These are phyloP conservation scores for Leavenworthia alabamica DNA, from an alignment of 345 rosid species.

Conservation along the genomic window DNA sequence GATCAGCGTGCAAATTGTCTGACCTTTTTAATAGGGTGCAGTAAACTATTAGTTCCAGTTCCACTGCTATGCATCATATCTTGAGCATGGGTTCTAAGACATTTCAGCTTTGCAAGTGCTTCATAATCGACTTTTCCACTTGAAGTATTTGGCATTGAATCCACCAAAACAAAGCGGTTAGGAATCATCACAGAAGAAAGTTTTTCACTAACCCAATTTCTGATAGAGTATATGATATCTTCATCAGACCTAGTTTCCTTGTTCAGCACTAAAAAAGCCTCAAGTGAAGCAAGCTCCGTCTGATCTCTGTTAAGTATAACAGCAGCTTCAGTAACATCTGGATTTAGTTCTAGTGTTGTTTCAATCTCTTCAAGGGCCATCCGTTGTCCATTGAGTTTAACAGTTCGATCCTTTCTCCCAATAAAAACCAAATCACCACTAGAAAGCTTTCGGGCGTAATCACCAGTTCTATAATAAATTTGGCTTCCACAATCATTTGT, in stretches of 20 bases:
- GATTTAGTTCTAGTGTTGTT: constrained; percentile 47
- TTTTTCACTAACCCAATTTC: constrained; percentile 55
- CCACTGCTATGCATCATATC: constrained; percentile 26
- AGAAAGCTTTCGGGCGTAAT: constrained; percentile 57
- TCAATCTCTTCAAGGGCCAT: constrained; percentile 77
- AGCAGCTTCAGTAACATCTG: constrained; percentile 58
- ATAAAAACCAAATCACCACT: constrained; percentile 71
- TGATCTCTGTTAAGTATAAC: constrained; percentile 42
- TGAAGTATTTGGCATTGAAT: constrained; percentile 60
- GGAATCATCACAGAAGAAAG: constrained; percentile 81
- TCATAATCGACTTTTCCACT: constrained; percentile 86
- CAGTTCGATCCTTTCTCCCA: constrained; percentile 77
- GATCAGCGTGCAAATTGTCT: constrained; percentile 5
- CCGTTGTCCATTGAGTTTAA: constrained; percentile 85
- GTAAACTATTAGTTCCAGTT: constrained; percentile 24
- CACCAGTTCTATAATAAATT: constrained; percentile 75
- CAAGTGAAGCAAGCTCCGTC: constrained; percentile 38
- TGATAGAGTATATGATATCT: constrained; percentile 35
- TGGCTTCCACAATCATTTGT: constrained; percentile 41
- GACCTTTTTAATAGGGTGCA: constrained; percentile 71
- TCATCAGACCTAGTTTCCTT: constrained; percentile 40
- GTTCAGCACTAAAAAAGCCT: constrained; percentile 49
- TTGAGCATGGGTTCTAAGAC: constrained; percentile 19
- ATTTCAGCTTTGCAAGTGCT: constrained; percentile 36
- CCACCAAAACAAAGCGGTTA: constrained; percentile 39